Base-by-base conservation (phyloP, 2,329 filamentous ascomycete genomes). In the Paecilomyces sp. region DNA sequence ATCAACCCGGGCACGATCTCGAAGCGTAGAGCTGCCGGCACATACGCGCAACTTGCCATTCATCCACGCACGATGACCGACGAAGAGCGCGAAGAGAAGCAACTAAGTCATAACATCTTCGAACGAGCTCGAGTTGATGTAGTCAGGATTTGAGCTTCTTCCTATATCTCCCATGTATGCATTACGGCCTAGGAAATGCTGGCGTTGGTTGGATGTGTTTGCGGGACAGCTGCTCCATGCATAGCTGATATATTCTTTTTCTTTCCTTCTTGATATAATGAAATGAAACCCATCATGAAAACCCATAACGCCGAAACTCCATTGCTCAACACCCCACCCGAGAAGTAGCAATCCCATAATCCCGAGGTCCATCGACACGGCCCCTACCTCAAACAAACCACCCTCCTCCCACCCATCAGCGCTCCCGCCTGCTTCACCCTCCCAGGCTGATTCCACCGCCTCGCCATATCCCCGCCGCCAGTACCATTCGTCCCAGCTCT, bases 1-100 rank as follows among this genome's bases (percentile, higher is more conserved):
- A 88, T 99, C 69, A 99, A 99, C 72, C 93, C 94, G 0, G 93
- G 94, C 4, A 88, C 86, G 56, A 77, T 96, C 34, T 94, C 91
- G 15, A 97, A 96, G 76, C 86, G 90, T 59, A 87, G 86, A 61
- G 92, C 88, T 1, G 83, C 92, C 0, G 94, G 94, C 5, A 96
- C 92, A 0, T 97, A 89, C 73, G 90, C 91, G 0, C 86, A 88
- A 56, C 83, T 99, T 81, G 85, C 85, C 22, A 77, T 97, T 6
- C 83, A 90, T 63, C 86, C 90, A 1, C 85, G 88, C 13, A 75
- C 75, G 5, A 65, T 89, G 51, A 81, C 77, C 0, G 82, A 87
- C 0, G 81, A 84, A 36, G 86, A 88, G 62, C 79, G 77, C 33
- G 80, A 79, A 36, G 79, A 77, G 31, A 82, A 80, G 11, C 80